Evolutionary conservation across 2,329 filamentous ascomycete species (phyloP), one percentile per base, ranked within the genome.

Genomic region (Chaetomiaceae sp.): DNA sequence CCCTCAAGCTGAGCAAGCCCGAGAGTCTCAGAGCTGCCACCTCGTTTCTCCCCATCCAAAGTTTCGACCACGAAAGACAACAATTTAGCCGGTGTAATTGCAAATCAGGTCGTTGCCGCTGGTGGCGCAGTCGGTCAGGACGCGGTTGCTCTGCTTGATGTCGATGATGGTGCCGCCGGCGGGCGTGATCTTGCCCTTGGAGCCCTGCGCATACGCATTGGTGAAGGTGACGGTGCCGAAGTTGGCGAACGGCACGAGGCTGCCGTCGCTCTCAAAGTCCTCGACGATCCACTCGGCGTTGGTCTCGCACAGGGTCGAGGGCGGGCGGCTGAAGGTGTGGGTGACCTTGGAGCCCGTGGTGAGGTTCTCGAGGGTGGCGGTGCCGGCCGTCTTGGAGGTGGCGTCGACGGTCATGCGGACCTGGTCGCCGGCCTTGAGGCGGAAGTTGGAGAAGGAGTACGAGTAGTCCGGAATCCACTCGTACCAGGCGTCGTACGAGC

Each of bases 221-320:
- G 65, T 68, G 57, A 76, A 76, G 14, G 63, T 62, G 9, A 76
- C 65, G 5, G 60, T 66, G 12, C 68, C 68, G 49, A 76, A 77
- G 56, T 75, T 58, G 26, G 66, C 70, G 42, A 77, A 64, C 0
- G 66, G 56, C 4, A 77, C 70, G 42, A 71, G 65, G 2, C 55
- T 50, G 32, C 53, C 51, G 32, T 63, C 62, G 3, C 59, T 53
- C 49, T 68, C 61, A 52, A 73, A 76, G 47, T 76, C 74, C 64
- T 81, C 78, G 12, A 81, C 76, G 54, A 82, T 81, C 77, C 78
- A 83, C 58, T 82, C 78, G 10, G 76, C 78, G 50, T 79, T 79
- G 55, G 72, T 71, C 56, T 76, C 68, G 56, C 71, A 75, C 12
- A 81, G 68, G 14, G 56, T 51, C n/a, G 61, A 62, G 2, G 59